These are phyloP conservation scores for Leccinum pachyderme DNA, from an alignment of 1,284 basidiomycete species.

Conservation along the genomic window DNA sequence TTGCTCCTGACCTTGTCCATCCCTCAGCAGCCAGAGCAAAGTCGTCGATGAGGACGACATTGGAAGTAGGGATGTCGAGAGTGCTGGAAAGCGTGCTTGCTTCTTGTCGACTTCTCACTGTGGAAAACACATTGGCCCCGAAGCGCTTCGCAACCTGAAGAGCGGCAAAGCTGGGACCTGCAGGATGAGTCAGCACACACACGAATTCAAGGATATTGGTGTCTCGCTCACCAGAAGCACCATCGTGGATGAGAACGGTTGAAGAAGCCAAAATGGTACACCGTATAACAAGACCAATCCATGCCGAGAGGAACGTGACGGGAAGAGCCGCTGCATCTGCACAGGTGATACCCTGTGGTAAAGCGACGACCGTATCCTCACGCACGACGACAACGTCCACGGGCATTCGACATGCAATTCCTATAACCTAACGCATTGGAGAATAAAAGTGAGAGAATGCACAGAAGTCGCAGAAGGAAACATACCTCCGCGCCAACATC, in stretches of 20 bases:
- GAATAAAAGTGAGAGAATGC: neutral
- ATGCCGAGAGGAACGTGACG: slow-evolving; percentile 24
- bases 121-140: slow-evolving; percentile 19
- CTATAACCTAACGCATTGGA: slow-evolving; percentile 12
- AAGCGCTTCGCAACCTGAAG: slow-evolving; percentile 23
- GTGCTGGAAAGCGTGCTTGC: slow-evolving; percentile 11
- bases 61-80: slow-evolving; percentile 10
- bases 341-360: slow-evolving; percentile 14
- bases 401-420: slow-evolving; percentile 14
- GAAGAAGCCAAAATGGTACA: slow-evolving; percentile 22
- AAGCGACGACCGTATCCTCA: slow-evolving; percentile 12
- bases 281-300: slow-evolving; percentile 26
- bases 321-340: slow-evolving; percentile 22
- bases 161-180: slow-evolving; percentile 21
- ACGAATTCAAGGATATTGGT: neutral
- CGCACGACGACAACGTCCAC: slow-evolving; percentile 13
- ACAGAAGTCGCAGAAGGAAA: neutral
- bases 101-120: slow-evolving; percentile 15
- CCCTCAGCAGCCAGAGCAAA: slow-evolving; percentile 6
- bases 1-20: slow-evolving; percentile 15
- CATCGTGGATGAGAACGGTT: slow-evolving; percentile 29
- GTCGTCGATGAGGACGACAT: slow-evolving; percentile 14
- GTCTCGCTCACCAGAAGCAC: slow-evolving; percentile 19
- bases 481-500: slow-evolving; percentile 13
- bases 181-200: slow-evolving; percentile 6